Base-by-base conservation (phyloP, 2,329 filamentous ascomycete genomes). In the Scedosporium apiospermum region DNA sequence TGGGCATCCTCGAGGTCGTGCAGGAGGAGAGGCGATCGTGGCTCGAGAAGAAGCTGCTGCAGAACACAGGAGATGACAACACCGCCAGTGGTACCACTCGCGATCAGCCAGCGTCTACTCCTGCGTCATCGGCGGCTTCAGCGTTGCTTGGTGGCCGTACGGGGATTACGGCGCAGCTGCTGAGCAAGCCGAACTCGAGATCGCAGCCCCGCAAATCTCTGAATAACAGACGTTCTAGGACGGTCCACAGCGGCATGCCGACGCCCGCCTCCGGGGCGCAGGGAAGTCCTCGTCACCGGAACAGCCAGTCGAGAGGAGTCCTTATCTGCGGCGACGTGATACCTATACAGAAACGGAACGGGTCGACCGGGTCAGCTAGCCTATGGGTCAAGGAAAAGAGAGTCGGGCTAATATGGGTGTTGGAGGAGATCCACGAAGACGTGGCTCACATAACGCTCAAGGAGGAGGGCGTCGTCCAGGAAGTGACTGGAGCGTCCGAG, bases 351-450 rank as follows among this genome's bases (percentile, higher is more conserved):
- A 99, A 98, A 75, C 86, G 95, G 65, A 96, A 99, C 69, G 95
- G 95, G 3, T 85, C 88, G 10, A 93, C 88, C 4, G 95, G 95
- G 2, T 93, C 95, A 63, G 95, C 95, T 44, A 98, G 93, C 74
- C 78, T 99, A 46, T 99, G 95, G 95, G 95, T 99, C 3, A 99
- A 99, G 77, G 95, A 99, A 74, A 99, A 99, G 75, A 85, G 88
- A 58, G 87, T 91, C 61, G 93, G 93, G 9, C 77, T 99, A 64
- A 98, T 99, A 64, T 99, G 95, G 95, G 95, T 99, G 7, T 77
- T 99, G 2, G 95, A 99, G 73, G 95, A 99, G 75, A 98, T 99
- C 65, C 91, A 93, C 62, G 95, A 99, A 75, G 93, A 99, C 72
- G 88, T 95, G 46, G 92, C 90, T 3, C 84, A 86, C 65, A 76